Evolutionary conservation across 306 rosid genomes (phyloP).

Genomic region (Rosa persica): DNA sequence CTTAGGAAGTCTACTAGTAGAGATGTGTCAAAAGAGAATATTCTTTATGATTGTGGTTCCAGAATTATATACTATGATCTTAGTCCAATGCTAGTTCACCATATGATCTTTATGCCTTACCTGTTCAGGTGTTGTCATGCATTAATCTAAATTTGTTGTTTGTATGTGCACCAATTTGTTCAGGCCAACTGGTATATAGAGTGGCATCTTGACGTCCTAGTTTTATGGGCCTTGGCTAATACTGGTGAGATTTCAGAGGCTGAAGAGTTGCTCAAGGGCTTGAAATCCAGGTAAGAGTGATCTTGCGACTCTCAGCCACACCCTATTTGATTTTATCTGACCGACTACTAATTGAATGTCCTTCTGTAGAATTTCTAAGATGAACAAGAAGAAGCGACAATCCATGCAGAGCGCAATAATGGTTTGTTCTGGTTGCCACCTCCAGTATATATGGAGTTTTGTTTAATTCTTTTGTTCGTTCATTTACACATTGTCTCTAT

Average conservation of each 20-base stretch:
- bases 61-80: background rate
- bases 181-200: slow-evolving; percentile 82
- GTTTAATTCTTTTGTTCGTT: background rate
- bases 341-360: slow-evolving; percentile 5
- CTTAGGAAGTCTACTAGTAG: background rate
- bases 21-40: background rate
- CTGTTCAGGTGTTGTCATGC: background rate
- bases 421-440: slow-evolving; percentile 45
- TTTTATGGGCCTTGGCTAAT: slow-evolving; percentile 70
- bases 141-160: background rate
- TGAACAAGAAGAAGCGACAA: slow-evolving; percentile 58
- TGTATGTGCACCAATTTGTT: slow-evolving; percentile 13
- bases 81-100: background rate
- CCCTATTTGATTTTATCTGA: background rate
- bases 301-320: slow-evolving; percentile 19
- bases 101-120: background rate
- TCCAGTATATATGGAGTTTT: background rate
- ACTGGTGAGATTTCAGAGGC: slow-evolving; percentile 54
- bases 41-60: background rate
- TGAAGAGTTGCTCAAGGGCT: slow-evolving; percentile 63
- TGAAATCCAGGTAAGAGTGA: slow-evolving; percentile 57
- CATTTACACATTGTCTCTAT: background rate
- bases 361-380: slow-evolving; percentile 49
- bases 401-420: slow-evolving; percentile 53
- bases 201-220: slow-evolving; percentile 70